Evolutionary conservation across 768 basidiomycete genomes (phyloP).

Genomic region (Pleurotus tuber-regium): DNA sequence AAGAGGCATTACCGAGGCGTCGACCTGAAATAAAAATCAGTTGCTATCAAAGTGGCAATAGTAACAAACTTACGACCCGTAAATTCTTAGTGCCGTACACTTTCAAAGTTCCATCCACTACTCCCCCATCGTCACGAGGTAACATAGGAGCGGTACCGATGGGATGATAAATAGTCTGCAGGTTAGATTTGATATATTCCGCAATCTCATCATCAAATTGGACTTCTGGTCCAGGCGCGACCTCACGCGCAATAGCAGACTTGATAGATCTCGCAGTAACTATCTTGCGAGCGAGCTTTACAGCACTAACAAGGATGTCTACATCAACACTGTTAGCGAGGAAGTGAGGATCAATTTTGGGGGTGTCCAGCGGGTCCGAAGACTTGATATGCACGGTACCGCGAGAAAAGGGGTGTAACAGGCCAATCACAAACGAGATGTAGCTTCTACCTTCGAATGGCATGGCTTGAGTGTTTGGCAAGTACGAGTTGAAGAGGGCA

Average conservation of each 20-base stretch:
- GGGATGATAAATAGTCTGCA: conserved; percentile 25
- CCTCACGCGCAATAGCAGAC: conserved; percentile 11
- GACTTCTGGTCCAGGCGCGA: conserved; percentile 18
- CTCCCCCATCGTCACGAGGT: conserved; percentile 25
- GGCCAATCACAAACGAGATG: conserved; percentile 14
- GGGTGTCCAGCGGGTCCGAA: conserved; percentile 14
- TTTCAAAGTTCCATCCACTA: conserved; percentile 22
- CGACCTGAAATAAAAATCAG: conserved; percentile 11
- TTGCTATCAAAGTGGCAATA: background rate
- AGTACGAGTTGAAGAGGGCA: background rate
- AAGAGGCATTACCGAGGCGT: conserved; percentile 21
- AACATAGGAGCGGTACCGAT: conserved; percentile 30
- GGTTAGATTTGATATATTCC: conserved; percentile 8
- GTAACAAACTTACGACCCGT: conserved; percentile 30
- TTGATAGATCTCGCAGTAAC: conserved; percentile 1
- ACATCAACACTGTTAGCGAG: conserved; percentile 21
- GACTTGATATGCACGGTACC: conserved; percentile 34
- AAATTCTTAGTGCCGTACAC: conserved; percentile 28
- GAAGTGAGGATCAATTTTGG: conserved; percentile 17
- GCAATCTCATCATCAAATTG: conserved; percentile 22
- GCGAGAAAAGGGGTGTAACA: conserved; percentile 35
- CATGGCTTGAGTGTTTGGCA: background rate
- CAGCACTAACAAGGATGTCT: conserved; percentile 20
- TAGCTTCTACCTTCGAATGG: conserved; percentile 22
- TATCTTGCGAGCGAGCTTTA: conserved; percentile 17